phyloP scores from a whole-genome alignment of 306 rosid species.

The Prunus mongolica region DNA sequence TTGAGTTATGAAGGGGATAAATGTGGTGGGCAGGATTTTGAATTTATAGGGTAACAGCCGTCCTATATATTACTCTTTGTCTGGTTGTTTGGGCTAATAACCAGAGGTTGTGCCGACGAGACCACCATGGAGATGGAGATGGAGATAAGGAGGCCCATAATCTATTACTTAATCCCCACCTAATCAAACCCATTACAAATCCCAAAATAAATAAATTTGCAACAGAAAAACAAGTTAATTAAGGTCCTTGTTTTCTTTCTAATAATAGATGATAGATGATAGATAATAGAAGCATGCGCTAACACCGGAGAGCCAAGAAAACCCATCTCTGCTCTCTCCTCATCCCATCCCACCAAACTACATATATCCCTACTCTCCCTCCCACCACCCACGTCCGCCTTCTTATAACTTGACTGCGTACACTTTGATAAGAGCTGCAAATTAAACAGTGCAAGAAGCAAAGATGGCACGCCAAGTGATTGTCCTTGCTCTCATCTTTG shows the following conservation, averaged over 20 bases:
- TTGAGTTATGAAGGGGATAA: too few species aligned
- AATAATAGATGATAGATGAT: background rate
- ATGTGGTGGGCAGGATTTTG: too few species aligned
- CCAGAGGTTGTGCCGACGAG: background rate
- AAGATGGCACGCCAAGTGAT: background rate
- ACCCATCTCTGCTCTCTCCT: background rate
- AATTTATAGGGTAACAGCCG: too few species aligned
- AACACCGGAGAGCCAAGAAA: background rate
- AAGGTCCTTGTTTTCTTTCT: background rate
- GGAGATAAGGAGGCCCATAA: background rate
- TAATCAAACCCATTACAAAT: background rate
- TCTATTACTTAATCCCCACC: background rate
- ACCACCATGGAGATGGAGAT: background rate
- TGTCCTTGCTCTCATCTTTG: constrained; percentile 36
- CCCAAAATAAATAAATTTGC: background rate
- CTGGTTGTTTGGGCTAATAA: too few species aligned
- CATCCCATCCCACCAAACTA: background rate
- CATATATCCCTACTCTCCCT: background rate
- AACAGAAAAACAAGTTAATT: background rate
- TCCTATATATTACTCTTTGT: too few species aligned
- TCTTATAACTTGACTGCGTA: background rate
- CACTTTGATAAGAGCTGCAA: background rate
- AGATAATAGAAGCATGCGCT: background rate
- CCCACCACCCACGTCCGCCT: background rate
- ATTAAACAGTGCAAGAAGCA: background rate